These are phyloP conservation scores for Aspergillus sp. DNA, from an alignment of 2,329 filamentous ascomycete species.

Conservation along the genomic window DNA sequence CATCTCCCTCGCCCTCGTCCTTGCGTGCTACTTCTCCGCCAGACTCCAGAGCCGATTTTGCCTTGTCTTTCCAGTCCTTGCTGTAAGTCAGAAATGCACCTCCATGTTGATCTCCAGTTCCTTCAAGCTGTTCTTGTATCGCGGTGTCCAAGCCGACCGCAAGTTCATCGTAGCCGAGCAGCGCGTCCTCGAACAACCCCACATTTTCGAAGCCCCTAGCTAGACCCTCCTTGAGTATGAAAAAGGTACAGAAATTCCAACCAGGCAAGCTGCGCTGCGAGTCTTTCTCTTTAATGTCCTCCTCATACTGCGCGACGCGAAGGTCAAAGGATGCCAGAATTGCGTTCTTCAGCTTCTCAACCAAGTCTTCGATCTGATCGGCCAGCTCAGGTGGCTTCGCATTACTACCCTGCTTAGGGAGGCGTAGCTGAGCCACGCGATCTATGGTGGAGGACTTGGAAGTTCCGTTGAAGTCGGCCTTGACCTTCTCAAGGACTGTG, in stretches of 20 bases:
- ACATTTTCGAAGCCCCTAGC: constrained; percentile 95
- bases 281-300: constrained; percentile 94
- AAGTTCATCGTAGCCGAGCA: constrained; percentile 93
- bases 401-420: constrained; percentile 55
- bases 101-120: constrained; percentile 65
- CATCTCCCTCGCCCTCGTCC: constrained; percentile 35
- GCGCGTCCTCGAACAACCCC: constrained; percentile 89
- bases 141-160: constrained; percentile 82
- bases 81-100: constrained; percentile 73
- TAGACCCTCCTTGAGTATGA: constrained; percentile 93
- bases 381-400: constrained; percentile 78
- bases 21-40: constrained; percentile 27
- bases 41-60: constrained; percentile 55
- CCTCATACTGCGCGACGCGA: constrained; percentile 90
- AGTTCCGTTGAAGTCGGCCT: constrained; percentile 82
- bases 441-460: constrained; percentile 74
- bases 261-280: constrained; percentile 82
- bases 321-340: constrained; percentile 89
- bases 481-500: constrained; percentile 85
- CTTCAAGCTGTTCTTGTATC: constrained; percentile 70
- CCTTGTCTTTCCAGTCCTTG: constrained; percentile 67
- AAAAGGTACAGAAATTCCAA: constrained; percentile 99
- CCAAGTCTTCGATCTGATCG: constrained; percentile 78
- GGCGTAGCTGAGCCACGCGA: constrained; percentile 80
- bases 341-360: constrained; percentile 80